These are phyloP conservation scores for Eucalyptus marginata DNA, from an alignment of 345 rosid genomes.

Conservation along the genomic window DNA sequence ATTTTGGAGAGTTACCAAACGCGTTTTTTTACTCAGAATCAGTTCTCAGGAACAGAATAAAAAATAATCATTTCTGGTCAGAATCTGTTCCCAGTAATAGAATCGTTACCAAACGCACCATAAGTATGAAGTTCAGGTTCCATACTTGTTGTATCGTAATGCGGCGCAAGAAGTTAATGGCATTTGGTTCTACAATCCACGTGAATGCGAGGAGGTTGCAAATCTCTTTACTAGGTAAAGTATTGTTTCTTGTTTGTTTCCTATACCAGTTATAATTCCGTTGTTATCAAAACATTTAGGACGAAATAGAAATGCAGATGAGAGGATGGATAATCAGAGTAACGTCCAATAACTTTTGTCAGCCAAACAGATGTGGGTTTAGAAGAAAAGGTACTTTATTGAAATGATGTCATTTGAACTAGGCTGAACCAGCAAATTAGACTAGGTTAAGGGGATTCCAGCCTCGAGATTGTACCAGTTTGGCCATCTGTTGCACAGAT, in stretches of 20 bases:
- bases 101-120: too few relatives aligned
- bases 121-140: too few relatives aligned
- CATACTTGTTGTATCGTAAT: too few relatives aligned
- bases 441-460: too few relatives aligned
- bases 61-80: too few relatives aligned
- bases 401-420: neutral
- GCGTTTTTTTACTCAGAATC: too few relatives aligned
- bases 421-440: neutral
- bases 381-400: neutral
- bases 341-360: neutral
- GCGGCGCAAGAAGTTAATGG: too few relatives aligned
- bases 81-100: too few relatives aligned
- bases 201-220: conserved; percentile 47
- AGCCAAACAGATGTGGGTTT: neutral
- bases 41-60: too few relatives aligned
- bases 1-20: too few relatives aligned
- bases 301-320: neutral
- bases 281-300: neutral
- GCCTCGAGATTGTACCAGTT: too few relatives aligned
- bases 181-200: neutral
- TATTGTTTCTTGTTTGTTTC: neutral
- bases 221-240: conserved; percentile 36
- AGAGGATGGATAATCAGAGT: neutral
- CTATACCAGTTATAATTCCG: neutral
- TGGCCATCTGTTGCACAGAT: too few relatives aligned